A percentile compares a stretch with the other conserved stretches of the same genome.
Conservation (phyloP, 139 green algal genomes). For the Yamagishiella unicocca region DNA sequence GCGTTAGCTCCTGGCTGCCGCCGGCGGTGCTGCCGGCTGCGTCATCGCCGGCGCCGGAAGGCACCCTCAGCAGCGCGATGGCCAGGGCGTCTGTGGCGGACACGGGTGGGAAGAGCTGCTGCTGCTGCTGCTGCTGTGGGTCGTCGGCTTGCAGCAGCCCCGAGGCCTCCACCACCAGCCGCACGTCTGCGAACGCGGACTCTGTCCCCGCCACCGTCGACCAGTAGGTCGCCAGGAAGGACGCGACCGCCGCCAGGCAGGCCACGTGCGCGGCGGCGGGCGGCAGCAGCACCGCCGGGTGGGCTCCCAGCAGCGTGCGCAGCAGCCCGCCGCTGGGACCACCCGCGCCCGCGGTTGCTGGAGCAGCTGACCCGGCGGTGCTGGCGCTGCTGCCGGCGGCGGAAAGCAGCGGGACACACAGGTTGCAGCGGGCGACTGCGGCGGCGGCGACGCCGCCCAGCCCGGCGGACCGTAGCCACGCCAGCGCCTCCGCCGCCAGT, state of each 20-base stretch:
- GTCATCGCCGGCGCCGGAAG: neutral
- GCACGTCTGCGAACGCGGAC: constrained; percentile 12
- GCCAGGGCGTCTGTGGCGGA: neutral
- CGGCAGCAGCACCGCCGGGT: constrained; percentile 50
- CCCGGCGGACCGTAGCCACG: constrained; percentile 22
- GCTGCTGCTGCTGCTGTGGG: neutral
- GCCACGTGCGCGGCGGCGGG: constrained; percentile 17
- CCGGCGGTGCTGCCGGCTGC: neutral
- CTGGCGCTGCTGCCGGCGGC: neutral
- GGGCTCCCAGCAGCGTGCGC: neutral
- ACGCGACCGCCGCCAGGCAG: constrained; percentile 51
- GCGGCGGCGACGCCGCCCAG: constrained; percentile 28
- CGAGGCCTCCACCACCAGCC: neutral
- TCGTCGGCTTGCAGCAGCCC: neutral
- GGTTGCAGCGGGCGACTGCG: constrained; percentile 12
- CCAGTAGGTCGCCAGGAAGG: constrained; percentile 66
- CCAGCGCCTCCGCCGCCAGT: constrained; percentile 35
- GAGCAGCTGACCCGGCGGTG: neutral
- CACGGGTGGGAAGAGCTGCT: neutral
- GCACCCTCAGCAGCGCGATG: neutral
- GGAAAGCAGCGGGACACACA: constrained; percentile 8
- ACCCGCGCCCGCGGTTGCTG: neutral
- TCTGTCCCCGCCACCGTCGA: neutral
- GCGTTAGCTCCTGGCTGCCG: no score
- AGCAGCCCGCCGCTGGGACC: constrained; percentile 8